Evolutionary conservation across 2,329 filamentous ascomycete species (phyloP), one percentile per base, ranked within the genome.

Genomic region (Fusarium kyushuense): DNA sequence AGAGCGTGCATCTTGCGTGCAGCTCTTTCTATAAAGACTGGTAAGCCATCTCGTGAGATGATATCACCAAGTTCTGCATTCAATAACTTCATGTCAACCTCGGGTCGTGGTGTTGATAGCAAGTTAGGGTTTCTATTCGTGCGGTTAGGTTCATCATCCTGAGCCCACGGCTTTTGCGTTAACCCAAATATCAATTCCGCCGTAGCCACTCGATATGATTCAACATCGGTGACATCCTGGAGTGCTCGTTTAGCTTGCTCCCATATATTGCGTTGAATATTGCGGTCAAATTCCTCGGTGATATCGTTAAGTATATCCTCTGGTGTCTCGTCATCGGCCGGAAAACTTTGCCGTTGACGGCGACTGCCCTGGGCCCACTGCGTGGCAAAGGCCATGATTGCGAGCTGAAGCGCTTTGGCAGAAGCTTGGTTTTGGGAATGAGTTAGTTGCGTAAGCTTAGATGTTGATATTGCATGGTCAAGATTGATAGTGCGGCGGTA

Each of bases 141-240:
- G 21, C 30, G 35, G 13, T 4, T 17, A 2, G 61, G 29, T 4
- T 66, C 55, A 13, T 73, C 69, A 4, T 72, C 63, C 13, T 30
- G 48, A 12, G 54, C 48, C 55, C 70, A 73, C 3, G 77, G 72
- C 56, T 76, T 76, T 57, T 81, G 79, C 0, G 79, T 78, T 14
- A 80, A 36, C 4, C 79, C 75, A 53, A 81, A 79, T 19, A 81
- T 75, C 8, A 81, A 40, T 55, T 81, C 79, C 1, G 79, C 79
- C 29, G 78, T 79, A 0, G 75, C 78, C 4, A 80, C 74, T 17
- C 76, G 74, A 54, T 78, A 81, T 2, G 77, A 79, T 40, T 81
- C 78, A 6, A 81, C 52, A 14, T 77, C 74, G 0, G 75, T 52
- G 3, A 76, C 76, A 1, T 80, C 76, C 11, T 79, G 72, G 2